These are phyloP conservation scores for Bipolaris zeicola DNA, from an alignment of 2,329 filamentous ascomycete species.

Conservation along the genomic window DNA sequence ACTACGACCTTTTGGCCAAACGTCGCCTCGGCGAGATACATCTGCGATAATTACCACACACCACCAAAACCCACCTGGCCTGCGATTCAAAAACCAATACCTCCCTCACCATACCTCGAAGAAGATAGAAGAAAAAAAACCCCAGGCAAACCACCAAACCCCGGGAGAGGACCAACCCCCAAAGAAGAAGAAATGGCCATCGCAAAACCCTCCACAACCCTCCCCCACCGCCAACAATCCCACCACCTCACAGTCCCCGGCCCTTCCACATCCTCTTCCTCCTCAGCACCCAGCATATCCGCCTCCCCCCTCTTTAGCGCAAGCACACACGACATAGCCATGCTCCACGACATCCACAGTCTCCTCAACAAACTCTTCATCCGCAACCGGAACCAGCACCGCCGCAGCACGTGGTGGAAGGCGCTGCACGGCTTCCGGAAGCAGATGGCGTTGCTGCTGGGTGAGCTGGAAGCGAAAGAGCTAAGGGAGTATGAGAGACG, in stretches of 20 bases:
- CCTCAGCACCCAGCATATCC: slow-evolving; percentile 22
- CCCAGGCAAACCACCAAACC: too few relatives aligned
- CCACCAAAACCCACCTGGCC: too few relatives aligned
- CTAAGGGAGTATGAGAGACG: slow-evolving; percentile 12
- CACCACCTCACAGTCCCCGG: not conserved
- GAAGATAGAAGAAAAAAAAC: too few relatives aligned
- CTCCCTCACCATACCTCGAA: too few relatives aligned
- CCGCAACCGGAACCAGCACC: slow-evolving; percentile 92
- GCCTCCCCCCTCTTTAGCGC: slow-evolving; percentile 28
- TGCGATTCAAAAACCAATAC: too few relatives aligned
- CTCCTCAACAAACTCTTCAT: slow-evolving; percentile 76
- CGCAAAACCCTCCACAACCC: slow-evolving; percentile 7
- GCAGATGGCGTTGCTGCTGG: slow-evolving; percentile 62
- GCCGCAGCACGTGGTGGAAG: slow-evolving; percentile 79
- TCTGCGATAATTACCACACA: not conserved
- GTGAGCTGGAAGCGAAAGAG: slow-evolving; percentile 31
- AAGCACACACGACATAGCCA: slow-evolving; percentile 33
- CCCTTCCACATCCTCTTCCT: not conserved
- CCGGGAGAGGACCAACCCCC: not conserved
- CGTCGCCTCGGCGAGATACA: slow-evolving; percentile 17
- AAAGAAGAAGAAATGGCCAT: slow-evolving; percentile 12
- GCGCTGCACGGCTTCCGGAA: slow-evolving; percentile 74
- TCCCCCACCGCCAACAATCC: slow-evolving; percentile 1
- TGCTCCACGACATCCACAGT: slow-evolving; percentile 50
- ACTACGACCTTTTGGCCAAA: not conserved